Evolutionary conservation across 768 basidiomycete species (phyloP).

Genomic region (Psilocybe azurescens): DNA sequence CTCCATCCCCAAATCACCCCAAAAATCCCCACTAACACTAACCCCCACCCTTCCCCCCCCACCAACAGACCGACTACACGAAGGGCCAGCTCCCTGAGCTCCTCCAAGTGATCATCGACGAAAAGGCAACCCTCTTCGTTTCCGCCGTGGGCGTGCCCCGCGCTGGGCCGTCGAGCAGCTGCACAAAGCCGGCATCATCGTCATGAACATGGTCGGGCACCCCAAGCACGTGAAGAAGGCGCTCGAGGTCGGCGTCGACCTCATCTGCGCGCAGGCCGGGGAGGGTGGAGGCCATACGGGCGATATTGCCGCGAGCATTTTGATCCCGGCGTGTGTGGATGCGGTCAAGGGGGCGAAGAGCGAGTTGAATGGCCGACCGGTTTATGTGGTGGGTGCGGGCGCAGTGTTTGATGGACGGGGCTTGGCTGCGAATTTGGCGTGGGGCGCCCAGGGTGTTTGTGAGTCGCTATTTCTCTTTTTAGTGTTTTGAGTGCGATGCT

Average conservation of each 20-base stretch:
- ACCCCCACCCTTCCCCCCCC: neutral
- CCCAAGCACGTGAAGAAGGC: conserved; percentile 88
- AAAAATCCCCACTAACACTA: neutral
- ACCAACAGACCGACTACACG: conserved; percentile 80
- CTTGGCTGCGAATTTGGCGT: conserved; percentile 85
- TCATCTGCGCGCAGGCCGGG: conserved; percentile 94
- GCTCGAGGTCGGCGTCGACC: conserved; percentile 83
- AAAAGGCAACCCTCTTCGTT: conserved; percentile 87
- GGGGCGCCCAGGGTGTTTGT: conserved; percentile 90
- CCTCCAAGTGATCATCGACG: conserved; percentile 91
- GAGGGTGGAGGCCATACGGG: conserved; percentile 94
- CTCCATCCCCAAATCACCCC: neutral
- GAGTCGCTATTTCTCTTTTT: conserved; percentile 39
- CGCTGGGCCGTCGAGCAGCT: conserved; percentile 78
- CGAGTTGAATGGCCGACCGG: conserved; percentile 79
- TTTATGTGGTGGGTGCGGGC: conserved; percentile 91
- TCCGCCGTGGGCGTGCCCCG: conserved; percentile 92
- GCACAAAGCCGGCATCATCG: conserved; percentile 82
- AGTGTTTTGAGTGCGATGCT: neutral
- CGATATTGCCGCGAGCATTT: conserved; percentile 79
- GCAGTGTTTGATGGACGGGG: conserved; percentile 90
- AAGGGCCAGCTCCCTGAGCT: conserved; percentile 84
- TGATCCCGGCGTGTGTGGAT: conserved; percentile 93
- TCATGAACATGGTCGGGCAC: conserved; percentile 98
- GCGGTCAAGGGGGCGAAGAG: conserved; percentile 77